These are phyloP conservation scores for Hymenoscyphus albidus DNA, from an alignment of 2,329 filamentous ascomycete genomes.

Conservation along the genomic window DNA sequence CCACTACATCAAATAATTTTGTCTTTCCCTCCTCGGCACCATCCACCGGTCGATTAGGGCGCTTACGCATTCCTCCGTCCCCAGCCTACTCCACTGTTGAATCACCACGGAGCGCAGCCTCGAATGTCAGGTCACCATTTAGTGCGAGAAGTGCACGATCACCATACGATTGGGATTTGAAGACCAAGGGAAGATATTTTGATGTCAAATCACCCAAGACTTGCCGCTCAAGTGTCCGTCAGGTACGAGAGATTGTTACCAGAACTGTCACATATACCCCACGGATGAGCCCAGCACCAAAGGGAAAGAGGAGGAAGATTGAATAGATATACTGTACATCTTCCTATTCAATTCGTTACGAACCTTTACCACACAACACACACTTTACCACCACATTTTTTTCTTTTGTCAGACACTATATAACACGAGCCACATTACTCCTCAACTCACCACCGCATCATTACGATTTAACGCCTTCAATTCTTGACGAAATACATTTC, in stretches of 20 bases:
- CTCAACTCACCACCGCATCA: conserved; percentile 3
- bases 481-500: conserved; percentile 27
- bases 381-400: conserved; percentile 4
- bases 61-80: conserved; percentile 74
- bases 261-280: conserved; percentile 88
- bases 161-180: conserved; percentile 74
- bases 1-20: conserved; percentile 54
- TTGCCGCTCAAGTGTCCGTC: conserved; percentile 58
- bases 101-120: conserved; percentile 61
- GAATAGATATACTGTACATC: conserved; percentile 37
- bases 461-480: conserved; percentile 28
- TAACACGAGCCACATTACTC: not conserved
- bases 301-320: conserved; percentile 84
- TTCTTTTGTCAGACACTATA: conserved; percentile 16
- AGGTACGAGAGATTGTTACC: conserved; percentile 89
- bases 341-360: not conserved
- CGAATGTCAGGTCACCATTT: conserved; percentile 63
- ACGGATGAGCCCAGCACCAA: conserved; percentile 81
- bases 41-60: conserved; percentile 52
- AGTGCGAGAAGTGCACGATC: conserved; percentile 61
- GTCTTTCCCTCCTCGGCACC: conserved; percentile 57
- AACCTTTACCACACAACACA: not conserved
- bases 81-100: conserved; percentile 64
- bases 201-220: conserved; percentile 53
- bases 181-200: conserved; percentile 61